phyloP scores from a whole-genome alignment of 1,284 basidiomycete species.

The Sporisorium graminicola region DNA sequence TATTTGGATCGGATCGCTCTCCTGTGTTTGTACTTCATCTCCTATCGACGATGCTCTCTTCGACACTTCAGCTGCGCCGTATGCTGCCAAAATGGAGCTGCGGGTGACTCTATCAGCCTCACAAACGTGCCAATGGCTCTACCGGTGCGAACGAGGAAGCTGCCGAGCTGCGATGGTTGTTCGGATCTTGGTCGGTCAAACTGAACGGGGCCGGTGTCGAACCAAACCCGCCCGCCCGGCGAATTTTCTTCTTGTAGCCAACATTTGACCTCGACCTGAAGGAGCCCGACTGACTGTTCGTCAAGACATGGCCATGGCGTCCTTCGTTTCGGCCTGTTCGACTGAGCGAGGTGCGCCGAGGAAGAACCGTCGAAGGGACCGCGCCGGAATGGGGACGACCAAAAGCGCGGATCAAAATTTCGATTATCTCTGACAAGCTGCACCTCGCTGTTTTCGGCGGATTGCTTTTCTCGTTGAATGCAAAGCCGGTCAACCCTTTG shows the following conservation, averaged over 20 bases:
- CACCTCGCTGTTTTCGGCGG: slow-evolving; percentile 21
- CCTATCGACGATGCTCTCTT: neutral
- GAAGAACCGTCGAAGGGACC: neutral
- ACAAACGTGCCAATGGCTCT: too few relatives aligned
- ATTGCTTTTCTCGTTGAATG: neutral
- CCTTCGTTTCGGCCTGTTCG: too few relatives aligned
- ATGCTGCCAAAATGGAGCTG: too few relatives aligned
- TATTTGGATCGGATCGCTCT: neutral
- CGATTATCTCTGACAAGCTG: neutral
- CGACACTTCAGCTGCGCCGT: too few relatives aligned
- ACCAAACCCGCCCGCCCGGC: neutral
- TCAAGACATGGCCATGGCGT: too few relatives aligned
- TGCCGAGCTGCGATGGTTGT: neutral
- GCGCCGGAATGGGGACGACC: neutral
- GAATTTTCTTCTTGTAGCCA: neutral
- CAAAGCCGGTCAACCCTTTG: slow-evolving; percentile 4
- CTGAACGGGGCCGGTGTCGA: neutral
- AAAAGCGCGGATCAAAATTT: neutral
- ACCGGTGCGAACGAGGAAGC: too few relatives aligned
- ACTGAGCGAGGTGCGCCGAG: too few relatives aligned
- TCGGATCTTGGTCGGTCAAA: neutral
- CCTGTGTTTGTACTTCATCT: neutral
- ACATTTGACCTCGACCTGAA: too few relatives aligned
- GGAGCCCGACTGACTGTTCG: too few relatives aligned
- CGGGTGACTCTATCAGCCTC: too few relatives aligned